These are phyloP conservation scores for Nasturtium officinale DNA, from an alignment of 345 rosid genomes.

Conservation along the genomic window DNA sequence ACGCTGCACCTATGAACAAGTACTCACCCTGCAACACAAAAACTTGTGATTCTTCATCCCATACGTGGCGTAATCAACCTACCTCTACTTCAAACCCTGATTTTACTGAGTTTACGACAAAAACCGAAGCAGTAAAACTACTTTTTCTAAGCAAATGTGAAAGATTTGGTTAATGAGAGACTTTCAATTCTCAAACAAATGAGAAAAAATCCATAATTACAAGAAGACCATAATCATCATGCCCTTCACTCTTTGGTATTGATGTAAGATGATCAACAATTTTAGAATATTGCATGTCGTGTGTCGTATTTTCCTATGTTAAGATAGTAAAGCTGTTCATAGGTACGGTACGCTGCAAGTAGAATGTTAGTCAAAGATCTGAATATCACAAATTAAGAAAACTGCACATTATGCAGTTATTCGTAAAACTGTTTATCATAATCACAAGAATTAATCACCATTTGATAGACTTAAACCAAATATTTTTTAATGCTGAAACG, in stretches of 20 bases:
- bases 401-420: neutral
- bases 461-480: neutral
- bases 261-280: too few species aligned
- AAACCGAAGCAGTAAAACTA: neutral
- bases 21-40: constrained; percentile 64
- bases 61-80: neutral
- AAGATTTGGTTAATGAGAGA: neutral
- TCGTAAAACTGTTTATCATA: neutral
- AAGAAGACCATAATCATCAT: too few species aligned
- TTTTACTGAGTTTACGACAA: neutral
- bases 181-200: neutral
- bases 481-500: too few species aligned
- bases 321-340: neutral
- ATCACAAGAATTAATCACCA: neutral
- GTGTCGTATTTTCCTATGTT: too few species aligned
- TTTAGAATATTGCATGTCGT: too few species aligned
- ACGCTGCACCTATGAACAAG: constrained; percentile 76
- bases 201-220: neutral
- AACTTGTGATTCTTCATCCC: constrained; percentile 4
- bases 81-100: neutral
- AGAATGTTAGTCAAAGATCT: neutral
- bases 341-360: too few species aligned
- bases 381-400: too few species aligned
- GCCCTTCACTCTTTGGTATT: too few species aligned
- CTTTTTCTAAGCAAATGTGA: neutral